Conservation (phyloP, 2,329 filamentous ascomycete genomes). For the Aspergillus cejpii region DNA sequence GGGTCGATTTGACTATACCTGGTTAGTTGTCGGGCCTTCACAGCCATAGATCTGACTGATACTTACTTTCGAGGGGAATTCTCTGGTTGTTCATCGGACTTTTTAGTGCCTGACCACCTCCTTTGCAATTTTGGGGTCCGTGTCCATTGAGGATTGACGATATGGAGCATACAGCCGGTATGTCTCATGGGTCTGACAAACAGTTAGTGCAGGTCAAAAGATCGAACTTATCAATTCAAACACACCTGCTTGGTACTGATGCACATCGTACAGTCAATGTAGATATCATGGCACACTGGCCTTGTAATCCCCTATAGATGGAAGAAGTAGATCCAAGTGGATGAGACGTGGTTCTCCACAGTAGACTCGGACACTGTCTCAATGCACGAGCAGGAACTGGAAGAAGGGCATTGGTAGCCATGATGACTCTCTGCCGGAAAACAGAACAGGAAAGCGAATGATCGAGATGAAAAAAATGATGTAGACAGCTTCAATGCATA, state of each 20-base stretch:
- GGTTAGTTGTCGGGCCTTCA: conserved; percentile 3
- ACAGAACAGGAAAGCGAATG: neutral
- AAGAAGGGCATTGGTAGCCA: conserved; percentile 12
- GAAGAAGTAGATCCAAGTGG: neutral
- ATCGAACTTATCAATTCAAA: neutral
- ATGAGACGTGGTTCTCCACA: neutral
- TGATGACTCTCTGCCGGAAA: conserved; percentile 1
- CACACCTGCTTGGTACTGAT: conserved; percentile 2
- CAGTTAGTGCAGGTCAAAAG: neutral
- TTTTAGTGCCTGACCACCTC: conserved; percentile 23
- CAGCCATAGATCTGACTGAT: neutral
- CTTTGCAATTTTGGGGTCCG: conserved; percentile 12
- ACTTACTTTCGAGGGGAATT: conserved; percentile 16
- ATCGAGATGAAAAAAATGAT: neutral
- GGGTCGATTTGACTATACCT: conserved; percentile 13
- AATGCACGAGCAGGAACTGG: conserved; percentile 10
- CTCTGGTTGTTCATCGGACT: conserved; percentile 15
- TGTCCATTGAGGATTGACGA: neutral
- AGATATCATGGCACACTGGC: conserved; percentile 5
- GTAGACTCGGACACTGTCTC: conserved; percentile 5
- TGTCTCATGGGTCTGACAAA: neutral
- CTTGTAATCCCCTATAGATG: conserved; percentile 4
- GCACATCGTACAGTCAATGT: conserved; percentile 3
- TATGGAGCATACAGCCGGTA: neutral
- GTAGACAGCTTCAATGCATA: neutral